Evolutionary conservation across 1,284 basidiomycete species (phyloP).

Genomic region (Athelia psychrophila): DNA sequence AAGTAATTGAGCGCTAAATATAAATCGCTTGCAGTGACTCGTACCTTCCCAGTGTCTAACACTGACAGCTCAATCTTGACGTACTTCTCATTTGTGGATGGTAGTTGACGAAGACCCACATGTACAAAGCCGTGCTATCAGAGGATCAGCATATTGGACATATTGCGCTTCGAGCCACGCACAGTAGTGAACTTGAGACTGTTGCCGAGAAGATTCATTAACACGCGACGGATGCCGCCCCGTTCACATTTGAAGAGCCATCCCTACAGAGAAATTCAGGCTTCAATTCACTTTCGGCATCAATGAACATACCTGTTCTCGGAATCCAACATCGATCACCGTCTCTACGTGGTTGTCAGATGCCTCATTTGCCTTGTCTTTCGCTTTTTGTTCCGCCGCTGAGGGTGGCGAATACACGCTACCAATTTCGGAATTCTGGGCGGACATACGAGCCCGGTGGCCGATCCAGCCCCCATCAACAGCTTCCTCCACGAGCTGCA

Average conservation of each 20-base stretch:
- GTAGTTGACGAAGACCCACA: constrained; percentile 78
- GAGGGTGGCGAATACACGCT: constrained; percentile 85
- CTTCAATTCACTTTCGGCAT: not conserved
- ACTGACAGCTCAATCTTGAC: constrained; percentile 86
- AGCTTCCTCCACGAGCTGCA: constrained; percentile 91
- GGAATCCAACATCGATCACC: constrained; percentile 81
- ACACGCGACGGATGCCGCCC: constrained; percentile 85
- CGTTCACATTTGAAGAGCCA: constrained; percentile 92
- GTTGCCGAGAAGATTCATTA: constrained; percentile 97
- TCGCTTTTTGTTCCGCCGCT: constrained; percentile 41
- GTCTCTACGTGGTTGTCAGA: constrained; percentile 66
- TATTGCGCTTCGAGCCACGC: constrained; percentile 14
- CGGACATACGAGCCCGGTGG: constrained; percentile 76
- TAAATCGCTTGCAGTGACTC: constrained; percentile 5
- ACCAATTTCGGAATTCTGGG: constrained; percentile 77
- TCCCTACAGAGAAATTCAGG: constrained; percentile 44
- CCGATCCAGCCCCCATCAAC: constrained; percentile 96
- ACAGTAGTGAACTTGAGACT: constrained; percentile 91
- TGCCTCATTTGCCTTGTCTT: constrained; percentile 32
- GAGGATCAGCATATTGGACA: constrained; percentile 9
- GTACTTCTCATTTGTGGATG: constrained; percentile 47
- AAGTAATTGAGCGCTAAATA: not conserved
- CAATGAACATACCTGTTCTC: constrained; percentile 51
- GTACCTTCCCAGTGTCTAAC: constrained; percentile 86
- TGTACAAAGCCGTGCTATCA: constrained; percentile 82